Evolutionary conservation across 176 grass and related monocot species (phyloP).

Genomic region (Pontederia paniculata): DNA sequence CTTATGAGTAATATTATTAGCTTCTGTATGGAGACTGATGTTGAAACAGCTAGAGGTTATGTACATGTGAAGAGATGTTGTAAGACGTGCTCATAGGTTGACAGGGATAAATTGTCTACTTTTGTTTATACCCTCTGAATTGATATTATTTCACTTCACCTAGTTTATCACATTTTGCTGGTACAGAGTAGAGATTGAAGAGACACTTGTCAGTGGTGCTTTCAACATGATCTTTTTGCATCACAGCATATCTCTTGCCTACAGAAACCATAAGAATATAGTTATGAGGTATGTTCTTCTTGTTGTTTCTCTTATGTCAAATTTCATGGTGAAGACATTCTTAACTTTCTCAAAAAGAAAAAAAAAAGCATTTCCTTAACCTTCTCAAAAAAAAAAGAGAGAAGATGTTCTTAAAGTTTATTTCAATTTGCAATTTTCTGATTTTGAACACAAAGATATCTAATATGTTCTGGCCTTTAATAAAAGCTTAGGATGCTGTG

Average conservation of each 20-base stretch:
- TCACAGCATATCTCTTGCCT: conserved; percentile 71
- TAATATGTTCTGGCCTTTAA: no score
- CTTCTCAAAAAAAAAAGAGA: no score
- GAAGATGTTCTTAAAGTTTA: no score
- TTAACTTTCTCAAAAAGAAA: conserved; percentile 4
- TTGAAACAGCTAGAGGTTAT: no score
- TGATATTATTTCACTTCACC: background rate
- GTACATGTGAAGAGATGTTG: no score
- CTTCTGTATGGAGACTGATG: no score
- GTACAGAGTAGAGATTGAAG: conserved; percentile 85
- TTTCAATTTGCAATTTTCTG: no score
- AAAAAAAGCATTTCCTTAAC: conserved; percentile 2
- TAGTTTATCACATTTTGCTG: conserved; percentile 6
- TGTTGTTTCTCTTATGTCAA: conserved; percentile 7
- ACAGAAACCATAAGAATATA: conserved; percentile 94
- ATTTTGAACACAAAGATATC: no score
- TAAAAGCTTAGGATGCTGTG: no score
- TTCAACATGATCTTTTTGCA: conserved; percentile 96
- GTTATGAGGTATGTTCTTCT: conserved; percentile 57
- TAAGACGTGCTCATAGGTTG: background rate
- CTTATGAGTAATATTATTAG: no score
- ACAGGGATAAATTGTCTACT: background rate
- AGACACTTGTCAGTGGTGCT: conserved; percentile 72
- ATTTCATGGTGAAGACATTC: background rate
- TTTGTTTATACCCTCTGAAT: background rate